These are phyloP conservation scores for Salvia splendens DNA, from an alignment of 257 asterid species.

Conservation along the genomic window DNA sequence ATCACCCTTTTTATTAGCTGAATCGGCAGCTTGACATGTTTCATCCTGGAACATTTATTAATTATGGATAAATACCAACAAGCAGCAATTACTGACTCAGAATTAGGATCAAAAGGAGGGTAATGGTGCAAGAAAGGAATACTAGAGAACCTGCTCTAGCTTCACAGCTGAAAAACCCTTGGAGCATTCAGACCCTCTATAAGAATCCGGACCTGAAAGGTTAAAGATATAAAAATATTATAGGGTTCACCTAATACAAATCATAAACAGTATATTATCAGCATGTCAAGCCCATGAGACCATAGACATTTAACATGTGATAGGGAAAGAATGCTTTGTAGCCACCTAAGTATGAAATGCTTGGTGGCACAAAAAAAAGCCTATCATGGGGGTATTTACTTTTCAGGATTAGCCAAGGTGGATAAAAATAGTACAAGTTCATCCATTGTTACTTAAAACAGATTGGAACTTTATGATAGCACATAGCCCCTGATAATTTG, in stretches of 20 bases:
- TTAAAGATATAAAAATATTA: slow-evolving; percentile 6
- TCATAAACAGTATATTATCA: neutral
- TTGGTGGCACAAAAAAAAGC: neutral
- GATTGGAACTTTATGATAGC: no score
- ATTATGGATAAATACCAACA: slow-evolving; percentile 7
- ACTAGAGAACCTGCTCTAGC: slow-evolving; percentile 40
- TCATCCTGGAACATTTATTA: slow-evolving; percentile 46
- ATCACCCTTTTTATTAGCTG: slow-evolving; percentile 43
- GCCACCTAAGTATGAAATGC: neutral
- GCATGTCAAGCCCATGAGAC: neutral
- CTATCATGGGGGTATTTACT: neutral
- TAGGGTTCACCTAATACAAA: slow-evolving; percentile 1
- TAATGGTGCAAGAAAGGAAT: neutral
- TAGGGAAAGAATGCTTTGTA: neutral
- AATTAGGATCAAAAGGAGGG: neutral
- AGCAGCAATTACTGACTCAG: slow-evolving; percentile 9
- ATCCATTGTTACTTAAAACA: no score
- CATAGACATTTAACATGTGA: neutral
- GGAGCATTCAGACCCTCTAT: slow-evolving; percentile 51
- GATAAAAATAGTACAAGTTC: no score
- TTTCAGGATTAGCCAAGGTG: no score
- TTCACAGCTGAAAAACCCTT: slow-evolving; percentile 41
- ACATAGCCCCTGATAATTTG: no score
- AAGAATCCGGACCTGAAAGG: slow-evolving; percentile 56
- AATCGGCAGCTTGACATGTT: slow-evolving; percentile 36